phyloP scores from a whole-genome alignment of 176 grass and related monocot genomes.

The Carex myosuroides region DNA sequence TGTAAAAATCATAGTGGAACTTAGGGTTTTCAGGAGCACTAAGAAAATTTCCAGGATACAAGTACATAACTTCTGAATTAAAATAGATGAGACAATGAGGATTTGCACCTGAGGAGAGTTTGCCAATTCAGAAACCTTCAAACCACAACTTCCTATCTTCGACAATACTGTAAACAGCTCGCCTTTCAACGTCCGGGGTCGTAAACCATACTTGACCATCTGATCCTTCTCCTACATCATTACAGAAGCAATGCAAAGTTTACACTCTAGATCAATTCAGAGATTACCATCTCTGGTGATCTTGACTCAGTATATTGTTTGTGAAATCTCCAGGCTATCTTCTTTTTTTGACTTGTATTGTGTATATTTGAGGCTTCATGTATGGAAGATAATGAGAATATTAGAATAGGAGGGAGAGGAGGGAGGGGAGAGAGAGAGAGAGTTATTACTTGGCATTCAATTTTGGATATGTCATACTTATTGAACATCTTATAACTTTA shows the following conservation, averaged over 20 bases:
- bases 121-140: slow-evolving; percentile 65
- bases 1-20: slow-evolving; percentile 4
- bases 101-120: slow-evolving; percentile 55
- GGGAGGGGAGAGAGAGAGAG: neutral
- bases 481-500: neutral
- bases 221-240: slow-evolving; percentile 66
- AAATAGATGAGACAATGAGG: slow-evolving; percentile 15
- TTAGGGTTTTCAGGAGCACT: neutral
- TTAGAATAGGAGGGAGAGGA: neutral
- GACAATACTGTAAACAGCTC: slow-evolving; percentile 85
- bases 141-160: slow-evolving; percentile 73
- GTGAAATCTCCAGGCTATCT: neutral
- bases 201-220: slow-evolving; percentile 92
- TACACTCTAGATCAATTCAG: neutral
- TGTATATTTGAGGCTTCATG: neutral
- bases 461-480: neutral
- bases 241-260: neutral
- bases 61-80: neutral
- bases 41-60: slow-evolving; percentile 2
- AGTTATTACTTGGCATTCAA: neutral
- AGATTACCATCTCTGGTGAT: neutral
- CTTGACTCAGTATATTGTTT: neutral
- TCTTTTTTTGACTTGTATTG: neutral
- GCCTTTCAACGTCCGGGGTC: slow-evolving; percentile 67
- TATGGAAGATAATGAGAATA: neutral